Evolutionary conservation across 805 yeast species (phyloP).

Genomic region (Ogataea salicorniae): DNA sequence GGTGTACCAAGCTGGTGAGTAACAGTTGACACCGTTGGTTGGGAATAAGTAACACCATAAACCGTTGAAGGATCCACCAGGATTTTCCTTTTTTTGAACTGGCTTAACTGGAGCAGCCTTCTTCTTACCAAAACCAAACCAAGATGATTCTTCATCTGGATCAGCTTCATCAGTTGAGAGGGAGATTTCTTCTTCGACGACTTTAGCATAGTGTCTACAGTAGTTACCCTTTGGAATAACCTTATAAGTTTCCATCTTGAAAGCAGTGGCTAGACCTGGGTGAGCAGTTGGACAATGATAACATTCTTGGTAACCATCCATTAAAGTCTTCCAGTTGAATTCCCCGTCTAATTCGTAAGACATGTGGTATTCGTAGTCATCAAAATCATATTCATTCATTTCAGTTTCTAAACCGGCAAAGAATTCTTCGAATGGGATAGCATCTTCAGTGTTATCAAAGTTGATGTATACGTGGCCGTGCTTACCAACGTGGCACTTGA

Average conservation of each 20-base stretch:
- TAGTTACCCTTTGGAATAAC: conserved; percentile 55
- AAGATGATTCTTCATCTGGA: conserved; percentile 35
- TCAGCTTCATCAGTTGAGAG: conserved; percentile 28
- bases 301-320: conserved; percentile 67
- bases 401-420: conserved; percentile 46
- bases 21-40: conserved; percentile 56
- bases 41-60: conserved; percentile 61
- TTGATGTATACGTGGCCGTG: conserved; percentile 56
- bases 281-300: conserved; percentile 68
- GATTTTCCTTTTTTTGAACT: conserved; percentile 36
- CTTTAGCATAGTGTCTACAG: conserved; percentile 58
- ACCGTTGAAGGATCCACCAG: conserved; percentile 59
- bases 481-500: conserved; percentile 47
- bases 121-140: conserved; percentile 50
- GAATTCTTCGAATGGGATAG: conserved; percentile 46
- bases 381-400: conserved; percentile 53
- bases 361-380: conserved; percentile 60
- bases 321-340: conserved; percentile 62
- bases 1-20: conserved; percentile 63
- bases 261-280: conserved; percentile 53
- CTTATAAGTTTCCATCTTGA: conserved; percentile 59
- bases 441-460: conserved; percentile 41
- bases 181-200: conserved; percentile 35
- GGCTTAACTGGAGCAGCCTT: conserved; percentile 20
- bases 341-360: conserved; percentile 58